Conservation (phyloP, 345 rosid species). For the Carallia pectinifolia region DNA sequence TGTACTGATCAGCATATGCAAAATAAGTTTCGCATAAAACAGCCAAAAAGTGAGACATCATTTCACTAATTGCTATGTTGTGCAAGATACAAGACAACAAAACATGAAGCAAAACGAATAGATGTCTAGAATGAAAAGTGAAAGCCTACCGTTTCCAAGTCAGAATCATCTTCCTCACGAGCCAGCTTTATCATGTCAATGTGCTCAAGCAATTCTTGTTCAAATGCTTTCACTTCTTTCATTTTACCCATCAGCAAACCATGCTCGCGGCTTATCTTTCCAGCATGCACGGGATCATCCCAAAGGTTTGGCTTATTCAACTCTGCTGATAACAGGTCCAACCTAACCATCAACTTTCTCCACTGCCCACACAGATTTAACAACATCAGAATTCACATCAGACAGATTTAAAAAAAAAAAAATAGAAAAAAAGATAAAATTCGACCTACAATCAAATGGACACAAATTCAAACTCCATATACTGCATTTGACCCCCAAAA, state of each 20-base stretch:
- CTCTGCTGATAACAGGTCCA: constrained; percentile 60
- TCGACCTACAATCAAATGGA: neutral
- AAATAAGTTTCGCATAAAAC: neutral
- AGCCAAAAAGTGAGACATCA: neutral
- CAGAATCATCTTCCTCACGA: constrained; percentile 78
- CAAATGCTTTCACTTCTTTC: constrained; percentile 73
- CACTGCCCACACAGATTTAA: constrained; percentile 51
- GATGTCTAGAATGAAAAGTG: constrained; percentile 70
- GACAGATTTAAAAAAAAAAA: neutral
- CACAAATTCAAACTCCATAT: too few relatives aligned
- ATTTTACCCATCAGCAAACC: constrained; percentile 67
- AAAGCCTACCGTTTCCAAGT: constrained; percentile 90
- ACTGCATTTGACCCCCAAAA: neutral
- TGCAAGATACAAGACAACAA: constrained; percentile 6
- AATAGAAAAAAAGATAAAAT: neutral
- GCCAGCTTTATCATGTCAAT: constrained; percentile 95
- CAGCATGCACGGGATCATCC: constrained; percentile 86
- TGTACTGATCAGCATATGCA: neutral
- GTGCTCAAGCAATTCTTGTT: constrained; percentile 81
- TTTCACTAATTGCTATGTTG: neutral
- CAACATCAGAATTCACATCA: constrained; percentile 1
- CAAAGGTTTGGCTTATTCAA: constrained; percentile 74
- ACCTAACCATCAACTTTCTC: constrained; percentile 65
- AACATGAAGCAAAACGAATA: constrained; percentile 30
- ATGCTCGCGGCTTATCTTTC: constrained; percentile 86